These are phyloP conservation scores for Cercophora samala DNA, from an alignment of 495 filamentous ascomycete genomes.

Conservation along the genomic window DNA sequence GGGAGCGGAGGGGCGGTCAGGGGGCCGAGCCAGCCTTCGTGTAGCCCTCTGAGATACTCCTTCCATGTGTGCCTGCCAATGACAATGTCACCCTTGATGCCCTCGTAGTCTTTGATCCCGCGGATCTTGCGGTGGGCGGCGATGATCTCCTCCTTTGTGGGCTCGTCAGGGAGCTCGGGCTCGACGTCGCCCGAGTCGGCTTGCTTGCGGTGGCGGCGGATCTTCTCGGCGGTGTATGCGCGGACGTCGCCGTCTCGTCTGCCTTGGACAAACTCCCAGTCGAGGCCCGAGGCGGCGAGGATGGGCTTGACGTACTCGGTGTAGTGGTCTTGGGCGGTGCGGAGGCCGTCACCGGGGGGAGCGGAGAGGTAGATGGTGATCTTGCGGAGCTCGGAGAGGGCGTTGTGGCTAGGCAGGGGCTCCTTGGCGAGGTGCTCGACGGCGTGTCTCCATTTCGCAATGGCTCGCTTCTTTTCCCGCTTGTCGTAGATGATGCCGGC, in stretches of 20 bases:
- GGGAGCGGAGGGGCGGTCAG: conserved; percentile 45
- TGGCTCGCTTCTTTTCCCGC: conserved; percentile 75
- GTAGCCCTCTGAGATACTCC: conserved; percentile 88
- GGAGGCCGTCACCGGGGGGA: conserved; percentile 80
- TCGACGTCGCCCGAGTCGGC: conserved; percentile 48
- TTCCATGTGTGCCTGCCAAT: conserved; percentile 95
- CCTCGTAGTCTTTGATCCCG: conserved; percentile 66
- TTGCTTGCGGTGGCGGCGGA: conserved; percentile 64
- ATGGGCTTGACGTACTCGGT: conserved; percentile 94
- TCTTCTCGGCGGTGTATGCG: conserved; percentile 73
- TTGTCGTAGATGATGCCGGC: conserved; percentile 84
- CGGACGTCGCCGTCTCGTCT: conserved; percentile 83
- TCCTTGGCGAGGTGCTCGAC: conserved; percentile 86
- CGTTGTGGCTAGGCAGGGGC: conserved; percentile 53
- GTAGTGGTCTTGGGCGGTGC: conserved; percentile 84
- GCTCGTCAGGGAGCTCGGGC: conserved; percentile 36
- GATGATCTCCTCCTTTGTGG: conserved; percentile 55
- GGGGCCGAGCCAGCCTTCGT: conserved; percentile 95
- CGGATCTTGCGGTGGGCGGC: conserved; percentile 54
- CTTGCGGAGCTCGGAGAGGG: conserved; percentile 70
- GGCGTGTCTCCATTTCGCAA: conserved; percentile 79
- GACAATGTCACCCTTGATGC: conserved; percentile 76
- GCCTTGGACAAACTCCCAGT: conserved; percentile 94
- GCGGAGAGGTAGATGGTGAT: conserved; percentile 81
- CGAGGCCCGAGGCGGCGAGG: conserved; percentile 80